Evolutionary conservation across 2,329 filamentous ascomycete species (phyloP), one percentile per base, ranked within the genome.

Genomic region (Shiraia sp.): DNA sequence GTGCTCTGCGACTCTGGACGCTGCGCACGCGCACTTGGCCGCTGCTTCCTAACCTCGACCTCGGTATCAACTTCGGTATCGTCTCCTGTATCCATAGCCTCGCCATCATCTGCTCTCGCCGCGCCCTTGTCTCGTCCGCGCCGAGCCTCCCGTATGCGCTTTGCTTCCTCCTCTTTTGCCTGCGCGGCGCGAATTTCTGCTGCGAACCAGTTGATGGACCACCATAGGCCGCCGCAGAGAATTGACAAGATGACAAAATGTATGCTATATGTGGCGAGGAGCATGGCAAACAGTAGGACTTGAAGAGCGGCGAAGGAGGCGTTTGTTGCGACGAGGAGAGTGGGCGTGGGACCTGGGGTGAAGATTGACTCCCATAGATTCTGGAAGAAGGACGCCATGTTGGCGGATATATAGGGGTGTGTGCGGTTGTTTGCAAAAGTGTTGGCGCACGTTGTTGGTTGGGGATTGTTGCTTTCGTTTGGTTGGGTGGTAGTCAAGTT

Each of bases 161-260:
- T 75, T 13, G 75, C 75, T 50, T 79, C 76, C 55, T 76, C 75
- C 56, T 77, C 70, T 55, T 72, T 68, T 30, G 62, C 63, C 52
- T 77, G 68, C 51, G 74, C 72, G 23, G 72, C 71, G 22, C 69
- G 65, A 37, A 85, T 69, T 63, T 85, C 92, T 32, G 74, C 73
- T 40, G 89, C 90, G 65, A 99, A 97, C 93, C 93, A 99, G 79
- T 97, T 97, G 73, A 97, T 91, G 42, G 87, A 83, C 75, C 82
- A 90, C 93, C 93, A 99, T 25, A 97, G 78, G 4, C 88, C 87
- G 23, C 75, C 91, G 51, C 83, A 89, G 8, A 99, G 76, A 44
- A 85, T 61, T 10, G 89, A 95, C 5, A 99, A 80, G 43, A 92
- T 78, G 50, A 90, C 68, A 63, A 96, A 96, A 77, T 97, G 93